phyloP scores from a whole-genome alignment of 768 basidiomycete genomes.

The Lentinula raphanica region DNA sequence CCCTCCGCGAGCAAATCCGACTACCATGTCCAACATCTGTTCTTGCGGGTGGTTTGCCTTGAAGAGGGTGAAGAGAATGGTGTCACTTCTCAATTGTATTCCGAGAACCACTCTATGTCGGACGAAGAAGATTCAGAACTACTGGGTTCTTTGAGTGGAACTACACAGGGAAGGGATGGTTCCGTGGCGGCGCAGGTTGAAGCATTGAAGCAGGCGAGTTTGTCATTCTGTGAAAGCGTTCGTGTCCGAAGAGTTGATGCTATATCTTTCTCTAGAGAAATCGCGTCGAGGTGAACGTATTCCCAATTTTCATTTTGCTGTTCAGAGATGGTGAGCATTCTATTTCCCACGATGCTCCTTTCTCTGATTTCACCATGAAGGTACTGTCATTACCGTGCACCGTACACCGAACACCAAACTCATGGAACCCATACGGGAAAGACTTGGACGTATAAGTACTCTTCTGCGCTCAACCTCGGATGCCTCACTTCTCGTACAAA shows the following conservation, averaged over 20 bases:
- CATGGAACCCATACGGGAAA: slow-evolving; percentile 50
- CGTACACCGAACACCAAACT: slow-evolving; percentile 39
- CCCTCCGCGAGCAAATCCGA: slow-evolving; percentile 18
- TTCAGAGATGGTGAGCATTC: slow-evolving; percentile 31
- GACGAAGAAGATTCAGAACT: not conserved
- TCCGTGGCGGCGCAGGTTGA: not conserved
- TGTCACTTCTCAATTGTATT: not conserved
- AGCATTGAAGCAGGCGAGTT: not conserved
- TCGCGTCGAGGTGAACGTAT: slow-evolving; percentile 35
- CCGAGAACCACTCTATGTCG: not conserved
- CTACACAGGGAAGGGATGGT: not conserved
- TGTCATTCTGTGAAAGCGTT: not conserved
- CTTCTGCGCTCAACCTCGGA: slow-evolving; percentile 59
- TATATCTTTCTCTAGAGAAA: slow-evolving; percentile 14
- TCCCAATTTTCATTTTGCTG: slow-evolving; percentile 41
- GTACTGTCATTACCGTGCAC: not conserved
- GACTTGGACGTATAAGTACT: slow-evolving; percentile 53
- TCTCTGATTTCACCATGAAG: not conserved
- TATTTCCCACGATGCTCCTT: not conserved
- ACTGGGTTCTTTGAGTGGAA: not conserved
- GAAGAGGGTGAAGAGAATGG: slow-evolving; percentile 11
- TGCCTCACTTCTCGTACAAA: slow-evolving; percentile 55
- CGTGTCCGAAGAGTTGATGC: not conserved
- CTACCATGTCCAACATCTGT: slow-evolving; percentile 19
- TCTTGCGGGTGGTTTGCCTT: slow-evolving; percentile 9